A percentile compares a stretch with the other conserved stretches of the same genome.
These are phyloP conservation scores for Amphibolis antarctica DNA, from an alignment of 106 monocot genomes.

Conservation along the genomic window DNA sequence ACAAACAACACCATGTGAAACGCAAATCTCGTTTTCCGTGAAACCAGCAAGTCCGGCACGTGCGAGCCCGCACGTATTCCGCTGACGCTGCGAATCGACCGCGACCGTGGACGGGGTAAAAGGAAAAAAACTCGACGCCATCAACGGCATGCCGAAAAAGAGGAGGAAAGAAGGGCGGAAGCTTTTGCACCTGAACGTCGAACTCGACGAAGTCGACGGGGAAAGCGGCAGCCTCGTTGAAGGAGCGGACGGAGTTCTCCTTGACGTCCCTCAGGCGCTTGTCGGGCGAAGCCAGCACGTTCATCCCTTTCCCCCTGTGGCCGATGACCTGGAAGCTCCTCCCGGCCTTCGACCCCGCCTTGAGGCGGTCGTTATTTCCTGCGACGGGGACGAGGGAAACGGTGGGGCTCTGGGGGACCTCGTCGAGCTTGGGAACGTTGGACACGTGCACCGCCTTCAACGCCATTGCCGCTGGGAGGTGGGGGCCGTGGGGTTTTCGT, in stretches of 20 bases:
- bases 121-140: too few species aligned
- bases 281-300: conserved; percentile 63
- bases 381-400: neutral
- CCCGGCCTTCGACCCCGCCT: neutral
- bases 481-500: too few species aligned
- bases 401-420: conserved; percentile 21
- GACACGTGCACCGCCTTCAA: conserved; percentile 41
- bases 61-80: too few species aligned
- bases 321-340: conserved; percentile 62
- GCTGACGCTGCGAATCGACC: too few species aligned
- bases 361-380: neutral
- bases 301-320: conserved; percentile 91
- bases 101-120: too few species aligned
- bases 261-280: conserved; percentile 50
- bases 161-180: neutral
- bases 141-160: too few species aligned
- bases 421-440: conserved; percentile 42
- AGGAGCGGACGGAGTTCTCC: conserved; percentile 71
- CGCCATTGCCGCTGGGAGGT: conserved; percentile 32
- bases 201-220: conserved; percentile 88
- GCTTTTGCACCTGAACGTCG: conserved; percentile 82
- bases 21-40: too few species aligned
- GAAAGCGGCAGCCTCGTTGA: conserved; percentile 58
- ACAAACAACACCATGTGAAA: too few species aligned
- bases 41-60: too few species aligned